Evolutionary conservation across 73 alveolate species (phyloP), one percentile per base, ranked within the genome.

Genomic region (Stentor coeruleus): DNA sequence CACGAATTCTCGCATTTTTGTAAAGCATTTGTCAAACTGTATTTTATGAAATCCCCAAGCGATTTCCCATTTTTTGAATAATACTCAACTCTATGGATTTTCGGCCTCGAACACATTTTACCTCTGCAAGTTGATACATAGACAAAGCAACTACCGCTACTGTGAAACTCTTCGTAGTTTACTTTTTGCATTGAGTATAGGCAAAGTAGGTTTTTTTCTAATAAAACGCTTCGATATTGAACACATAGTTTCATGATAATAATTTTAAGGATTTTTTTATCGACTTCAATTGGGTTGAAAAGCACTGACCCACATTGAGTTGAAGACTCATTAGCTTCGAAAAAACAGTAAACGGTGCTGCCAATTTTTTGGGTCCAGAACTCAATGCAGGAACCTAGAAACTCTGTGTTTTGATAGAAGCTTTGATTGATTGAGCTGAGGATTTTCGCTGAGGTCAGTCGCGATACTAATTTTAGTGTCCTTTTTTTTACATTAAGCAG

Each of bases 51-150:
- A 2, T 66, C 79, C 0, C 79, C 79, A 1, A 66, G n/a, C 14
- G 42, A 20, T 66, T 66, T 66, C n/a, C 37, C 79, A 33, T 66
- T 66, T 66, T 66, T 31, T 66, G n/a, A 31, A 40, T 66, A 66
- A 33, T 28, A 66, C 40, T 66, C 37, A 11, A 66, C 39, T 20
- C 39, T 20, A 31, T 66, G n/a, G 11, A 20, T 40, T 66, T 26
- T 0, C 33, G 79, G 79, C 33, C 37, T 20, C 33, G n/a, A 20
- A 66, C 79, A 66, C 37, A 66, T 20, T 11, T 66, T 66, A 26
- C 37, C n/a, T 31, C 79, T 31, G 37, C 42, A 20, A 2, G 79
- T 66, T 66, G 37, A 20, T 0, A 66, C 49, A 66, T 66, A 40
- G n/a, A 66, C 33, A 66, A 66, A 20, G n/a, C 0, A 66, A 66